Evolutionary conservation across 129 eudicot species (phyloP).

Genomic region (Kitagawia praeruptora): DNA sequence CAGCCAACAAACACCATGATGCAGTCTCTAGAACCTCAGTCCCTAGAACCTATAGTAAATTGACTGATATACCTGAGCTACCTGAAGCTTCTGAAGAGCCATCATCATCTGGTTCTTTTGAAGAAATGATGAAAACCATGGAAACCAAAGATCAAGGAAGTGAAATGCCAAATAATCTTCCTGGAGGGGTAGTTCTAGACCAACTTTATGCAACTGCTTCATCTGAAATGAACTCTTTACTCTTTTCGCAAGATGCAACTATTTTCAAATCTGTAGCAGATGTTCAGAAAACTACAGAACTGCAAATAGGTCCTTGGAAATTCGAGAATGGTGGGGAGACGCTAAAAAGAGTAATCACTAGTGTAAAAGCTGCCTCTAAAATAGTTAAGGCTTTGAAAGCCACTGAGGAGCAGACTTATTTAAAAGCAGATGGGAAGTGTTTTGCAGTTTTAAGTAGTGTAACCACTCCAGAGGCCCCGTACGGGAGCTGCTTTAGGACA

Average conservation of each 20-base stretch:
- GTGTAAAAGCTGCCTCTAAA: conserved; percentile 59
- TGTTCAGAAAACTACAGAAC: conserved; percentile 62
- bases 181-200: conserved; percentile 68
- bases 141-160: conserved; percentile 52
- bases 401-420: conserved; percentile 72
- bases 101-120: conserved; percentile 43
- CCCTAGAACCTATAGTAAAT: conserved; percentile 25
- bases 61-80: conserved; percentile 29
- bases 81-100: conserved; percentile 55
- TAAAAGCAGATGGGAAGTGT: conserved; percentile 68
- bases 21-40: conserved; percentile 16
- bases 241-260: conserved; percentile 65
- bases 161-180: conserved; percentile 59
- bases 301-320: conserved; percentile 77
- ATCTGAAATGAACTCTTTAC: conserved; percentile 54
- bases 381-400: conserved; percentile 71
- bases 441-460: conserved; percentile 59
- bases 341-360: conserved; percentile 50
- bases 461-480: conserved; percentile 94
- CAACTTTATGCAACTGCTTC: conserved; percentile 51
- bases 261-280: conserved; percentile 47
- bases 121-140: conserved; percentile 49
- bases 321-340: conserved; percentile 38
- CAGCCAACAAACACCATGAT: neutral
- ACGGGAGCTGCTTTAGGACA: conserved; percentile 54